These are phyloP conservation scores for Cunninghamia lanceolata DNA, from an alignment of 75 land plant genomes.

Conservation along the genomic window DNA sequence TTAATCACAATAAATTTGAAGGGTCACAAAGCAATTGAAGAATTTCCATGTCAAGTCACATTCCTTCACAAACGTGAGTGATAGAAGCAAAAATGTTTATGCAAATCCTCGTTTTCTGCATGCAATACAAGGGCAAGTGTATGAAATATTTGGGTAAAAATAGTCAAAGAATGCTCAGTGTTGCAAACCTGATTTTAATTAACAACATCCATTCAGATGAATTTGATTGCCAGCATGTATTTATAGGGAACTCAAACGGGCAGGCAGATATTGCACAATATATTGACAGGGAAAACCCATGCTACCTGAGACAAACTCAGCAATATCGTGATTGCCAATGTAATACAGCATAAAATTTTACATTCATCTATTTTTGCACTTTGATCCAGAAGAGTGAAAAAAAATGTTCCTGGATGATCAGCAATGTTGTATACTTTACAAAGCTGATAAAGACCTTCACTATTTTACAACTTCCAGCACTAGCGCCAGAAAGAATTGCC, in stretches of 20 bases:
- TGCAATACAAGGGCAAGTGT: neutral
- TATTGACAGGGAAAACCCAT: neutral
- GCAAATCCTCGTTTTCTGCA: neutral
- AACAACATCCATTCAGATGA: neutral
- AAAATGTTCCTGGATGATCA: conserved; percentile 1
- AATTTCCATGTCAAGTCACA: neutral
- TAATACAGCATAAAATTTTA: neutral
- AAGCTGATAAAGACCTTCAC: neutral
- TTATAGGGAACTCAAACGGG: neutral
- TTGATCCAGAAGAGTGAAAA: neutral
- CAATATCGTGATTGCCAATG: neutral
- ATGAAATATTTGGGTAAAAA: neutral
- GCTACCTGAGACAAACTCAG: neutral
- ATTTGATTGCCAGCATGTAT: neutral
- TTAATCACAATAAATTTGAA: neutral
- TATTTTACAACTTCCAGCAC: conserved; percentile 12
- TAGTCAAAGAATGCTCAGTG: neutral
- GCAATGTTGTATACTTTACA: neutral
- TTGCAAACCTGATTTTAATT: neutral
- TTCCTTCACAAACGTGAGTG: neutral
- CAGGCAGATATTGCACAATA: neutral
- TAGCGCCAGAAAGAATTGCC: conserved; percentile 2
- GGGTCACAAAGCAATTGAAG: neutral
- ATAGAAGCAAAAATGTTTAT: neutral
- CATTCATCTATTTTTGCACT: neutral